phyloP scores from a whole-genome alignment of 371 early-diverging fungal species.

The Lichtheimia corymbifera region DNA sequence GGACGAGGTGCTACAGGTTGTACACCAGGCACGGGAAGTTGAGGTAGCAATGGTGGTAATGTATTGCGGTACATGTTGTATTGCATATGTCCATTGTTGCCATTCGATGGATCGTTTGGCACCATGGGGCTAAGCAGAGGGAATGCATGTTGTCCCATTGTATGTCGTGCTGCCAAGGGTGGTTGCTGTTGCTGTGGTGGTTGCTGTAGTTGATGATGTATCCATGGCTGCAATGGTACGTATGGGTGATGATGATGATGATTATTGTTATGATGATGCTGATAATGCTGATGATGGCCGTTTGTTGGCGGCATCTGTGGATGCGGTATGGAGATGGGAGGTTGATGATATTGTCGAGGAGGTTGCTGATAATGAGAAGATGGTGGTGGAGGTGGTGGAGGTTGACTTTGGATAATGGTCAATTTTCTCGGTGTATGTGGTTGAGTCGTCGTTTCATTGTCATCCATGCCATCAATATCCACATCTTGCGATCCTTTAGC shows the following conservation, averaged over 20 bases:
- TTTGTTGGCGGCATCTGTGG: neutral
- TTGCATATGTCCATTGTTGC: neutral
- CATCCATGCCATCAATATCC: slow-evolving; percentile 23
- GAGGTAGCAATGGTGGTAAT: neutral
- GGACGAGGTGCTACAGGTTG: neutral
- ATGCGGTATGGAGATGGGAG: slow-evolving; percentile 5
- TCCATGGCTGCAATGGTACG: neutral
- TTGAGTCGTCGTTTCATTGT: neutral
- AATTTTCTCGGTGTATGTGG: neutral
- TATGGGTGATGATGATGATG: neutral
- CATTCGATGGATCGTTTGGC: neutral
- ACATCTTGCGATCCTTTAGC: slow-evolving; percentile 19
- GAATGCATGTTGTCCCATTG: neutral
- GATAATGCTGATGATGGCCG: neutral
- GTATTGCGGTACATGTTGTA: neutral
- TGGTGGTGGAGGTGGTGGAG: neutral
- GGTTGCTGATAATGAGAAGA: no score
- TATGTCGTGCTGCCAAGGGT: neutral
- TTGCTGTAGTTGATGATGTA: neutral
- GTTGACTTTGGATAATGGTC: slow-evolving; percentile 7
- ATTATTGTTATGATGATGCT: neutral
- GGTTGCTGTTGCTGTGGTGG: neutral
- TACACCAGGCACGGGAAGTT: neutral
- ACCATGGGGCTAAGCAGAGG: no score
- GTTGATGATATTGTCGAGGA: neutral